A percentile compares a stretch with the other conserved stretches of the same genome.
These are phyloP conservation scores for Sclerotinia minor DNA, from an alignment of 2,329 filamentous ascomycete genomes.

Conservation along the genomic window DNA sequence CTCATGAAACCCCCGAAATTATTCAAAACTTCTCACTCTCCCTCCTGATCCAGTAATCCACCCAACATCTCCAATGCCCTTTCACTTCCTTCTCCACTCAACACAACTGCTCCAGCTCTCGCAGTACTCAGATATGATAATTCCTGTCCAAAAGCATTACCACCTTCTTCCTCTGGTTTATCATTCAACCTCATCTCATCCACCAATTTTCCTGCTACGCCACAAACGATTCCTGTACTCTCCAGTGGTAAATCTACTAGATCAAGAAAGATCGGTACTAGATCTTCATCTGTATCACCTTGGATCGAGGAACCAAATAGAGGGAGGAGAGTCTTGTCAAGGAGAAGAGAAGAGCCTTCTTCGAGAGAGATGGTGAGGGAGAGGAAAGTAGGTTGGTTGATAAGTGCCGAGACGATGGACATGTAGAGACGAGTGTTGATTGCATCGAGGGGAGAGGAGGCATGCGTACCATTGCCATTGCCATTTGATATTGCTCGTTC, in stretches of 20 bases:
- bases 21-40: neutral
- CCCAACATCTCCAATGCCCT: constrained; percentile 71
- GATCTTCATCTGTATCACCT: constrained; percentile 68
- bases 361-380: constrained; percentile 72
- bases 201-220: constrained; percentile 80
- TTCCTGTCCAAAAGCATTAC: constrained; percentile 53
- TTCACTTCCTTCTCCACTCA: constrained; percentile 71
- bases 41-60: constrained; percentile 41
- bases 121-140: constrained; percentile 91
- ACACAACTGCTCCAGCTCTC: constrained; percentile 83
- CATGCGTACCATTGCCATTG: constrained; percentile 33
- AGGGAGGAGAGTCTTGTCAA: constrained; percentile 66
- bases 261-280: constrained; percentile 87
- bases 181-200: constrained; percentile 58
- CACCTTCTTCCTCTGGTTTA: neutral
- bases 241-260: constrained; percentile 78
- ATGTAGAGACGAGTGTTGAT: constrained; percentile 65
- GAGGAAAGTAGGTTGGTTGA: constrained; percentile 66
- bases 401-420: constrained; percentile 61
- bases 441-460: constrained; percentile 53
- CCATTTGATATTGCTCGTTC: constrained; percentile 44
- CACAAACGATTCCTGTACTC: constrained; percentile 92
- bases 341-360: constrained; percentile 70
- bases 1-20: neutral
- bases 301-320: constrained; percentile 74